These are phyloP conservation scores for Mycena galopus DNA, from an alignment of 768 basidiomycete genomes.

Conservation along the genomic window DNA sequence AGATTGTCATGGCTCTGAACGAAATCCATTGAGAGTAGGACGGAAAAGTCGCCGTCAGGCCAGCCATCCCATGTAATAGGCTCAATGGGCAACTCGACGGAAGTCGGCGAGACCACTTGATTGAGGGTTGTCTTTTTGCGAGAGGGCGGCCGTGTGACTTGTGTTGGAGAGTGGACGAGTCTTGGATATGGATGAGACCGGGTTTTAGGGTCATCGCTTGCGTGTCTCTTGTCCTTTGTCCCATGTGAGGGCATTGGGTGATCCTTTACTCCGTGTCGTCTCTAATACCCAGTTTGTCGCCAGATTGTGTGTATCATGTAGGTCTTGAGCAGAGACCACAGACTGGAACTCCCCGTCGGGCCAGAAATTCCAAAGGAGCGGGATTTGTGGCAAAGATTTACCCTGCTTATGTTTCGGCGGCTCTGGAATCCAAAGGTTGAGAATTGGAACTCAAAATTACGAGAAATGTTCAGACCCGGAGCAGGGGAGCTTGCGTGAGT, in stretches of 20 bases:
- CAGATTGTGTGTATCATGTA: background rate
- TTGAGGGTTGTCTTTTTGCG: too few species aligned
- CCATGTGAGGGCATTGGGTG: background rate
- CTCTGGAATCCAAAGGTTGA: background rate
- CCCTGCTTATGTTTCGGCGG: too few species aligned
- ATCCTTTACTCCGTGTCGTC: background rate
- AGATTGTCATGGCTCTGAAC: background rate
- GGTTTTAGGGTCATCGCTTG: background rate
- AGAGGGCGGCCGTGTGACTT: too few species aligned
- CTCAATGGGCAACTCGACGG: too few species aligned
- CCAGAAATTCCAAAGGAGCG: background rate
- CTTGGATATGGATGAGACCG: background rate
- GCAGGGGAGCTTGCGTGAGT: background rate
- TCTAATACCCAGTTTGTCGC: conserved; percentile 1
- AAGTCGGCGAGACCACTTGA: too few species aligned
- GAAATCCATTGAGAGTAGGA: background rate
- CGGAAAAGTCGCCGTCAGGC: background rate
- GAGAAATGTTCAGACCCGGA: background rate
- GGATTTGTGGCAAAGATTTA: background rate
- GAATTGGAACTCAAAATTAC: background rate
- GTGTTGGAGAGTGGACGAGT: too few species aligned
- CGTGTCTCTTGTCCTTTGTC: background rate
- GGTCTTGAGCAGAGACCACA: background rate
- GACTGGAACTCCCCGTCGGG: background rate
- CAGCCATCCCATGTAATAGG: background rate